Base-by-base conservation (phyloP, 495 filamentous ascomycete species). In the Hypomontagnella monticulosa region DNA sequence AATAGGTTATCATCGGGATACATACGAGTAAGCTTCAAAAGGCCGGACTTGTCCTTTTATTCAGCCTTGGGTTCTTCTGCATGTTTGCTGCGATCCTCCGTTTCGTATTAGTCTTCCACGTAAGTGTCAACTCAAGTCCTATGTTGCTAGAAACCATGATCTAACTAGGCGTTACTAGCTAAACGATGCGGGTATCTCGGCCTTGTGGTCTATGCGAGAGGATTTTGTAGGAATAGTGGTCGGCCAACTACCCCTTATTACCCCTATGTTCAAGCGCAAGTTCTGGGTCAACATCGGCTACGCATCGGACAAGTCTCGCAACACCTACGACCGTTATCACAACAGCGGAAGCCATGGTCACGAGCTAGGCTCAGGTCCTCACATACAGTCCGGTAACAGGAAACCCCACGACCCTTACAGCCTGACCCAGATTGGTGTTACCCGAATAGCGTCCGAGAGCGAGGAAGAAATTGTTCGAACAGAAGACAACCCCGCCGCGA, bases 171-270 rank as follows among this genome's bases (percentile, higher is more conserved):
- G 10, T 23, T 4, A 27, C 3, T 14, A 57, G 53, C 46, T 57
- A 10, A 57, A 57, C 1, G 53, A 57, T 33, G 37, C 46, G 2
- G 62, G 62, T 9, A 59, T 66, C 37, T 66, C 62, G 15, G 62
- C 62, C 8, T 4, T 46, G 12, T 66, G 62, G 62, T 66, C 63
- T 38, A 41, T 60, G 33, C 56, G 63, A 1, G 56, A 66, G 16
- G 63, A 59, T 23, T 61, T 59, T n/a, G 63, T 66, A 20, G 63
- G 47, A 1, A 66, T 60, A 40, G 49, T 66, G 11, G 63, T 60
- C 10, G 63, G 63, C 33, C 56, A 66, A 33, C 30, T 57, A 32
- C 63, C 63, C 43, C 47, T 66, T 32, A 54, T 66, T 12, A 53
- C 48, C 2, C 56, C 63, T 0, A 51, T 61, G 55, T 56, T 60